Evolutionary conservation across 306 rosid genomes (phyloP).

Genomic region (Sicyos edulis): DNA sequence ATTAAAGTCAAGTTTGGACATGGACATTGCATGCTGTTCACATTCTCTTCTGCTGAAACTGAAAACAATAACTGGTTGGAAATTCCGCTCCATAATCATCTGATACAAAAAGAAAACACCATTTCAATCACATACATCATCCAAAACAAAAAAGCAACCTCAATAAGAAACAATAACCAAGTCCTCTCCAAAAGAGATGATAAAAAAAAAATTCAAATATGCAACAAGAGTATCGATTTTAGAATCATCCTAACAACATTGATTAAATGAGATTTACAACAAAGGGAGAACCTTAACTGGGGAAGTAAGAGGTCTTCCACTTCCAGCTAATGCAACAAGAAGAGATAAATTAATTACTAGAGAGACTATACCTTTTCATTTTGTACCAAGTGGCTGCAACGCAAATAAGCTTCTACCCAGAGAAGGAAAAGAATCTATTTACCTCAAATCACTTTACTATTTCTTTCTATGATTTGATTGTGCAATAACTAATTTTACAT

Average conservation of each 20-base stretch:
- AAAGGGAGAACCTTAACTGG: neutral
- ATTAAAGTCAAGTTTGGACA: conserved; percentile 95
- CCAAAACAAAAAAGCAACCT: neutral
- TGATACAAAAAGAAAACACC: conserved; percentile 29
- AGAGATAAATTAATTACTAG: neutral
- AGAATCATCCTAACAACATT: neutral
- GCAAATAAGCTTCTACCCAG: neutral
- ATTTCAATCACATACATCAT: conserved; percentile 21
- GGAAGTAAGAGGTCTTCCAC: neutral
- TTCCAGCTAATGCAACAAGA: neutral
- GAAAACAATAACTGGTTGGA: conserved; percentile 92
- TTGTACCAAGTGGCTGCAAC: neutral
- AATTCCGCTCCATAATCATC: conserved; percentile 95
- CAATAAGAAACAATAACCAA: neutral
- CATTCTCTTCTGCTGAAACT: conserved; percentile 97
- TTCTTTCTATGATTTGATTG: neutral
- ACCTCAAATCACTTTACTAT: neutral
- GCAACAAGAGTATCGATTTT: neutral
- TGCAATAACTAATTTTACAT: no score
- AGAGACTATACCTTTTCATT: neutral
- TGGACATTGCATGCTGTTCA: conserved; percentile 93
- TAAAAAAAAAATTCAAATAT: neutral
- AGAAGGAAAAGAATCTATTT: neutral
- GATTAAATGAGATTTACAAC: neutral
- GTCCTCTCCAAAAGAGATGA: neutral